Evolutionary conservation across 148 eudicot genomes (phyloP), one percentile per base, ranked within the genome.

Genomic region (Limonium bicolor): DNA sequence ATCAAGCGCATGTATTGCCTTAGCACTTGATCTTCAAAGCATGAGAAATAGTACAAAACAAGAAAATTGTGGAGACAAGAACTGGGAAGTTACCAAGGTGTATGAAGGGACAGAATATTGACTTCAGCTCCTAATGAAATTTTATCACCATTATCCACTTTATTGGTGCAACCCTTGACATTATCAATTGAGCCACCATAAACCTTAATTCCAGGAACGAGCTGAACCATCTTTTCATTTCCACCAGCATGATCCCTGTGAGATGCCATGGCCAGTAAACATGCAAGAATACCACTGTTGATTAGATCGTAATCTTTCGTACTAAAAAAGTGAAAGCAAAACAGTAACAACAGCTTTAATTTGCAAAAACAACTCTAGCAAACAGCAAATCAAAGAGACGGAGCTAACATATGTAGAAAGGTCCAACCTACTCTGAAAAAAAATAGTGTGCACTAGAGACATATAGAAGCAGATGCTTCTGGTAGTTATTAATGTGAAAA

Each of bases 221-320:
- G 44, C 44, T 70, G 54, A 54, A 58, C 74, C 21, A 83, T 72
- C 68, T 80, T 68, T 7, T 84, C 81, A 66, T 84, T 88, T 39
- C 97, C 97, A 46, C 93, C 87, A 30, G 97, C 84, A 68, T 88
- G 97, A 66, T 88, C 97, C 97, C 97, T 88, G 37, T 20, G 40
- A 62, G 19, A 48, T 36, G 7, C n/a, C 48, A 29, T 36, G 53
- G 34, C 9, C 10, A 12, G 20, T 32, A 62, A 16, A 38, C n/a
- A 27, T 13, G 20, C 42, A 33, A 31, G 13, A 14, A 20, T 11
- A n/a, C n/a, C n/a, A n/a, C n/a, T n/a, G n/a, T n/a, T n/a, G n/a
- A n/a, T 19, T 9, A 39, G 40, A 28, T 20, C 12, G 8, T 25
- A 3, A 26, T 4, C 49, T 7, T 29, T 13, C 3, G n/a, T 43